Evolutionary conservation across 768 basidiomycete genomes (phyloP), one percentile per base, ranked within the genome.

Genomic region (Phylloporus rhodoxanthus): DNA sequence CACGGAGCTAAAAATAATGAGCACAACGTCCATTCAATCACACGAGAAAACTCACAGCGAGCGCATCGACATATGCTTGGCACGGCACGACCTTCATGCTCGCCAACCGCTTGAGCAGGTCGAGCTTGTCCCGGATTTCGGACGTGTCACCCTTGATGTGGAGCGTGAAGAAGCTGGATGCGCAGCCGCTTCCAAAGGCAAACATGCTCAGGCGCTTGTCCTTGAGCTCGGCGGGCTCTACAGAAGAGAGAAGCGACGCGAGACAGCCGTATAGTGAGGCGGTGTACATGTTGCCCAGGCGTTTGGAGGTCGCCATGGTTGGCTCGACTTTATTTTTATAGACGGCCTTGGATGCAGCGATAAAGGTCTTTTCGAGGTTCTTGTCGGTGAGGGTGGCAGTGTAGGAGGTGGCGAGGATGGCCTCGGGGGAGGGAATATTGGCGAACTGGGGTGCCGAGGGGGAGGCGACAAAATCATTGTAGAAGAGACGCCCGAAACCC

Each of bases 281-380:
- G 11, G 96, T 95, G 78, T 99, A 97, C 87, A 93, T 95, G 82
- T 99, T 98, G 13, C 96, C 96, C 56, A 95, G 81, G 39, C 93
- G 84, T 64, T 82, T 81, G 23, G 93, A 91, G 73, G 85, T 87
- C 48, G 84, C 81, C 82, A 95, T 93, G 21, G 75, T 78, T 8
- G 91, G 88, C 55, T 81, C 81, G 17, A 92, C 86, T 63, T 85
- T 84, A 54, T 77, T 71, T 51, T 79, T 77, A 71, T 91, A 96
- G 17, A 78, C 75, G 8, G 77, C 68, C 65, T 92, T 91, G 48
- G 87, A 84, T 49, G 84, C 73, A n/a, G 69, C 71, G 43, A 96
- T 80, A 72, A 99, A 96, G 7, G 87, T 83, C 78, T 97, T 97
- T 70, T 99, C 96, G 59, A 97, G 81, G 58, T 75, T 78, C 77